Base-by-base conservation (phyloP, 495 filamentous ascomycete species). In the Hypoxylon perforatum region DNA sequence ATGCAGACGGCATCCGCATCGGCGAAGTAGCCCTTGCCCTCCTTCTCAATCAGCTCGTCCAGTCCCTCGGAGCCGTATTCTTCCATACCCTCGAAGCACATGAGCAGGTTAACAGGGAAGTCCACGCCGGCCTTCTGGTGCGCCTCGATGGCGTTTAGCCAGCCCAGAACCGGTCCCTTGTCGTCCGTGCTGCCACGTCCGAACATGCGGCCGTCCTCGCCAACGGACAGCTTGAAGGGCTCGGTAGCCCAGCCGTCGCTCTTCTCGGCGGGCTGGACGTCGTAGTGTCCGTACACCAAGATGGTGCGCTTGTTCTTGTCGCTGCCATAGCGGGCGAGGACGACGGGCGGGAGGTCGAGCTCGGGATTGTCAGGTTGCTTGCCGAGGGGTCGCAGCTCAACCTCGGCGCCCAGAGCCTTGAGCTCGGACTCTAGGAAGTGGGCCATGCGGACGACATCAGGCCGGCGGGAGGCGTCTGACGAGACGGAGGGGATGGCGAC, bases 21-120 rank as follows among this genome's bases (percentile, higher is more conserved):
- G 67, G 91, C 91, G 81, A 99, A 99, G 83, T 86, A 98, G 55
- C 88, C 87, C 81, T 94, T 92, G 67, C 87, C 90, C 80, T 99
- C 96, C 15, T 84, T 88, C 63, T 90, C 82, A 77, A 99, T 97
- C 63, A 97, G 90, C 42, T 97, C 94, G 63, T 99, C 94, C 39
- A 99, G 85, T 38, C 96, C 96, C 72, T 98, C 96, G 0, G 92
- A 97, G 39, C 96, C 96, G 76, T 97, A 96, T 80, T 99, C 96
- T 80, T 99, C 95, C 96, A 99, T 99, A 41, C 96, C 96, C 80
- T 99, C 96, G 72, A 99, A 99, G 84, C 96, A 99, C 93, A 97
- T 97, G 28, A 99, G 86, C 57, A 99, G 85, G 83, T 99, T 99
- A 67, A 99, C 94, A 5, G 96, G 96, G 73, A 98, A 88, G 47